Evolutionary conservation across 495 filamentous ascomycete species (phyloP), one percentile per base, ranked within the genome.

Genomic region (Beverwykella pulmonaria): DNA sequence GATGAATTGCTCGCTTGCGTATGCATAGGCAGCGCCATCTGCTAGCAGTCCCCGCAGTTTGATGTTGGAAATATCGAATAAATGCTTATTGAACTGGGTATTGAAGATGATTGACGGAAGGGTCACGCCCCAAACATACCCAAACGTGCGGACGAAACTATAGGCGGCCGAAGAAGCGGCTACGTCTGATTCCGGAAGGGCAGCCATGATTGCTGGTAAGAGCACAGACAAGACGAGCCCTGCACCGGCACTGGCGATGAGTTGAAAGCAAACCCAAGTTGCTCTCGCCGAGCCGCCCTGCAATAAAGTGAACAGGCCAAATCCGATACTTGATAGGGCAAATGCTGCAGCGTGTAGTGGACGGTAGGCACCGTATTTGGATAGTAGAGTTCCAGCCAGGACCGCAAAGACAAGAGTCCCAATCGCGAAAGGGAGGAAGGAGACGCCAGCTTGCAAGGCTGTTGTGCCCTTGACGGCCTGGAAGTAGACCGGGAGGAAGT

Each of bases 401-500:
- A 83, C 79, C 22, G 81, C 78, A 2, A 74, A 68, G 1, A 79
- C 77, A 0, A 81, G 71, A 7, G 83, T 72, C n/a, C 82, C 81
- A 63, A 85, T 81, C 6, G 81, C 82, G 34, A 75, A 75, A 0
- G 87, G 86, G 29, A 90, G 78, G 3, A 89, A 67, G 2, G 83
- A 77, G 7, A 91, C 76, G 4, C 88, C 87, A 0, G 86, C 76
- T 3, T 83, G 63, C 1, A 83, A 81, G 0, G 84, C 77, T 0
- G 78, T 75, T 44, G 80, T 76, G 50, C 75, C 80, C 53, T 83
- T 81, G 19, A 88, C 80, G 7, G 83, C 80, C 53, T 85, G 76
- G 69, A 88, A 87, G 74, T 87, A 91, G 22, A 92, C 75, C 0
- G 87, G 81, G 39, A 87, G 75, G 53, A 83, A 88, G 68, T 89